Evolutionary conservation across 495 filamentous ascomycete species (phyloP).

Genomic region (Lepraria neglecta): DNA sequence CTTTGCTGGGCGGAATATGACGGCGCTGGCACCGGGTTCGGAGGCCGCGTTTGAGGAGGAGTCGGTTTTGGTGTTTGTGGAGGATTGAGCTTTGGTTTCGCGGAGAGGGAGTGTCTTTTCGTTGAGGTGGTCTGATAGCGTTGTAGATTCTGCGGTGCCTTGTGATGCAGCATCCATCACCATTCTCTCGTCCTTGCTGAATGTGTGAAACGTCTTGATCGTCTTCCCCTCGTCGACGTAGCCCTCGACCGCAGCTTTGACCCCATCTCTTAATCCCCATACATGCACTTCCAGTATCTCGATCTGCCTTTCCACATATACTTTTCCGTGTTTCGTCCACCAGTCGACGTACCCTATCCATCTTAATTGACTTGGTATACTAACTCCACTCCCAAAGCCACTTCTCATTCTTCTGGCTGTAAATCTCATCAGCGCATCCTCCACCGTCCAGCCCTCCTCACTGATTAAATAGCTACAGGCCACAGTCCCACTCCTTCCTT

Average conservation of each 20-base stretch:
- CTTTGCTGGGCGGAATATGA: slow-evolving; percentile 66
- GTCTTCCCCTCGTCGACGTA: slow-evolving; percentile 80
- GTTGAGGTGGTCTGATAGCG: slow-evolving; percentile 17
- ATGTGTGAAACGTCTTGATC: slow-evolving; percentile 78
- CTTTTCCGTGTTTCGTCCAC: slow-evolving; percentile 70
- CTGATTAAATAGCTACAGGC: slow-evolving; percentile 82
- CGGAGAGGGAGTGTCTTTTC: slow-evolving; percentile 28
- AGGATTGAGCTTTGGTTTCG: slow-evolving; percentile 17
- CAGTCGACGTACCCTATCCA: slow-evolving; percentile 87
- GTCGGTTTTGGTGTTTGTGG: slow-evolving; percentile 15
- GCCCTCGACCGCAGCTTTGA: slow-evolving; percentile 80
- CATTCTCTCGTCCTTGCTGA: slow-evolving; percentile 65
- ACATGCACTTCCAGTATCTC: slow-evolving; percentile 85
- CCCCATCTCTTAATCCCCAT: slow-evolving; percentile 82
- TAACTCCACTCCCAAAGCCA: slow-evolving; percentile 83
- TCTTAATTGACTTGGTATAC: slow-evolving; percentile 82
- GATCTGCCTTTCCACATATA: slow-evolving; percentile 74
- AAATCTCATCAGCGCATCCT: slow-evolving; percentile 74
- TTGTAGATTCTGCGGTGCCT: slow-evolving; percentile 31
- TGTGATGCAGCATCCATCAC: slow-evolving; percentile 56
- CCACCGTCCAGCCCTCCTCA: slow-evolving; percentile 76
- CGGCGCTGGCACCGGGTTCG: slow-evolving; percentile 52
- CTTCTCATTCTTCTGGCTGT: slow-evolving; percentile 83
- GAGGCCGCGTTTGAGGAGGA: slow-evolving; percentile 28
- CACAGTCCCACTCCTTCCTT: slow-evolving; percentile 87